These are phyloP conservation scores for Pythium myriotylum DNA, from an alignment of 352 stramenopile genomes.

Conservation along the genomic window DNA sequence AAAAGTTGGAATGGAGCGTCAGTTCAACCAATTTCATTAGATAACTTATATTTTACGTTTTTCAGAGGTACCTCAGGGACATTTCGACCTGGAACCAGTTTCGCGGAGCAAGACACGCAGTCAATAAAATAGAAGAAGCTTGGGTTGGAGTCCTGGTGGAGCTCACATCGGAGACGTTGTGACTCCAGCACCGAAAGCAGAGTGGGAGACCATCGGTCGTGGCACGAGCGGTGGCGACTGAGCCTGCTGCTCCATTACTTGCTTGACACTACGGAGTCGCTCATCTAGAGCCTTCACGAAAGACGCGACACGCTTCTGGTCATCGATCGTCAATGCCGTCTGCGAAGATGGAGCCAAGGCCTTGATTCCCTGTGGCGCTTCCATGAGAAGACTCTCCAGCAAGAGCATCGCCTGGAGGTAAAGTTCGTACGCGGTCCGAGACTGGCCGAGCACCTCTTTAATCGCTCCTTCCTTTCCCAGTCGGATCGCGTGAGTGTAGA, in stretches of 20 bases:
- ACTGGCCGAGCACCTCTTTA: slow-evolving; percentile 71
- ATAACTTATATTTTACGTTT: slow-evolving; percentile 26
- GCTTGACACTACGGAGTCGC: slow-evolving; percentile 50
- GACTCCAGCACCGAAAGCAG: slow-evolving; percentile 15
- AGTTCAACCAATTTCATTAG: slow-evolving; percentile 10
- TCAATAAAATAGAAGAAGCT: slow-evolving; percentile 6
- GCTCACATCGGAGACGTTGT: slow-evolving; percentile 16
- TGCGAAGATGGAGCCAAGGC: background rate
- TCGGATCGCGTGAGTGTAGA: slow-evolving; percentile 67
- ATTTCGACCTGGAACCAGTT: background rate
- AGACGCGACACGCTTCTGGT: slow-evolving; percentile 55
- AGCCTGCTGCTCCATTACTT: slow-evolving; percentile 18
- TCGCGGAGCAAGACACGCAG: slow-evolving; percentile 8
- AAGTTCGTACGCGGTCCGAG: slow-evolving; percentile 51
- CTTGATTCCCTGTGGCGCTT: slow-evolving; percentile 27
- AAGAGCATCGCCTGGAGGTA: slow-evolving; percentile 64
- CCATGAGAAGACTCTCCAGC: slow-evolving; percentile 64
- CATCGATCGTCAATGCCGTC: slow-evolving; percentile 38
- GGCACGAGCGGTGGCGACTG: slow-evolving; percentile 20
- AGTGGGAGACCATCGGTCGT: slow-evolving; percentile 18
- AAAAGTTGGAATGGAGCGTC: background rate
- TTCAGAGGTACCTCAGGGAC: background rate
- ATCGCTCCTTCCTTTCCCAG: slow-evolving; percentile 66
- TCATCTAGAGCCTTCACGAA: slow-evolving; percentile 56
- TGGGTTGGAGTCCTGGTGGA: background rate